Base-by-base conservation (phyloP, 1,284 basidiomycete species). In the Vanrija humicola region DNA sequence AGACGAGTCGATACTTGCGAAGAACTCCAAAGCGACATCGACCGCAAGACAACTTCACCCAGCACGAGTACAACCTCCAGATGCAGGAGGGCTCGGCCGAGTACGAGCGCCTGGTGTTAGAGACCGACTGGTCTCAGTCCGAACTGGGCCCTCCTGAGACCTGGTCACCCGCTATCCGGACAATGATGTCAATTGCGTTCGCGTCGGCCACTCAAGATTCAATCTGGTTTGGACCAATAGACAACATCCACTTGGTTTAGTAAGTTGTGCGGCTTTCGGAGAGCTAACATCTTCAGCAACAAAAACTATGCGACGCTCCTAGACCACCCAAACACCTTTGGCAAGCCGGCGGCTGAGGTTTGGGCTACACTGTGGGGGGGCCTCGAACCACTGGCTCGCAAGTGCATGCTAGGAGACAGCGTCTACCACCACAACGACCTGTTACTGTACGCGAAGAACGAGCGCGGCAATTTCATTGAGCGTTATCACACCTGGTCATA, bases 161-260 rank as follows among this genome's bases (percentile, higher is more conserved):
- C 6, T 75, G 70, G 70, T 52, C 56, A 6, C 64, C 65, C 2
- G 50, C 45, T 3, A 45, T 70, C n/a, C 64, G 67, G 51, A 63
- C 64, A 0, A 44, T 73, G 29, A 46, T 73, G 16, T 60, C 64
- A 2, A 56, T 70, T 39, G 54, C 57, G 6, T 66, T 73, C 28
- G 56, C 61, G 46, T 65, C 64, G 8, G 51, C 58, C 15, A 55
- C 66, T 9, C 56, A 64, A 23, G 66, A 69, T 40, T 54, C 52
- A 6, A 25, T 69, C 3, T 75, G 67, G 67, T 45, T 74, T 0
- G 72, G 72, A 3, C 34, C 34, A 1, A 34, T 34, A 34, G 60
- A 65, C 8, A 69, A 73, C n/a, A 52, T 69, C 4, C 42, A 59
- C 12, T 42, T 70, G 48, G 42, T 74, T 26, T 75, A 75, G 58